These are phyloP conservation scores for Fraxinus greggii DNA, from an alignment of 305 asterid species.

Conservation along the genomic window DNA sequence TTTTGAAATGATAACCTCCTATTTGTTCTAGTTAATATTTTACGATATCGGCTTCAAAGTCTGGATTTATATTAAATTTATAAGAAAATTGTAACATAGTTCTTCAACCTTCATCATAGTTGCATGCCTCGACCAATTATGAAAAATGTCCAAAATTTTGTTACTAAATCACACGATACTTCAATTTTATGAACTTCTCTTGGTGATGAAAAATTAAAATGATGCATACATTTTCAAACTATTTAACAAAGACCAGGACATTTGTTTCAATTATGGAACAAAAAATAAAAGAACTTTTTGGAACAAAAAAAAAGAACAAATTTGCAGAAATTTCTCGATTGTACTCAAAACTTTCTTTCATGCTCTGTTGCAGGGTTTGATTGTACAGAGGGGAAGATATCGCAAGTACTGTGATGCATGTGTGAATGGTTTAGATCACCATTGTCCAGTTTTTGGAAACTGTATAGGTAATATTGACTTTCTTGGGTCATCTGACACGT, in stretches of 20 bases:
- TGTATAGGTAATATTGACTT: slow-evolving; percentile 40
- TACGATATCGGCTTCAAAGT: too few relatives aligned
- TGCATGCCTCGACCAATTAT: not conserved
- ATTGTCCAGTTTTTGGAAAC: slow-evolving; percentile 65
- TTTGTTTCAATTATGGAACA: not conserved
- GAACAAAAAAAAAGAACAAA: too few relatives aligned
- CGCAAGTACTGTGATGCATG: slow-evolving; percentile 48
- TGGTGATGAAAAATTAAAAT: not conserved
- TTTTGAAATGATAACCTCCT: too few relatives aligned
- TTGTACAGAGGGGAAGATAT: slow-evolving; percentile 37
- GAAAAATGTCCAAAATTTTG: not conserved
- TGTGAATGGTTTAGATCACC: slow-evolving; percentile 56
- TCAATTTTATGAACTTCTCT: not conserved
- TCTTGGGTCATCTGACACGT: not conserved
- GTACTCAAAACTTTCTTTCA: not conserved
- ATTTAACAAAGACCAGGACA: not conserved
- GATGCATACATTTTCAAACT: not conserved
- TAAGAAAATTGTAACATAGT: not conserved
- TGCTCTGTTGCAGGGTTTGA: slow-evolving; percentile 30
- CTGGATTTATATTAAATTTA: too few relatives aligned
- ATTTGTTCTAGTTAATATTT: too few relatives aligned
- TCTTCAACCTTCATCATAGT: not conserved
- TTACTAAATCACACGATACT: not conserved
- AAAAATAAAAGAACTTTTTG: too few relatives aligned
- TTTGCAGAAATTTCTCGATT: not conserved